phyloP scores from a whole-genome alignment of 129 eudicot genomes.

The Flaveria sonorensis region DNA sequence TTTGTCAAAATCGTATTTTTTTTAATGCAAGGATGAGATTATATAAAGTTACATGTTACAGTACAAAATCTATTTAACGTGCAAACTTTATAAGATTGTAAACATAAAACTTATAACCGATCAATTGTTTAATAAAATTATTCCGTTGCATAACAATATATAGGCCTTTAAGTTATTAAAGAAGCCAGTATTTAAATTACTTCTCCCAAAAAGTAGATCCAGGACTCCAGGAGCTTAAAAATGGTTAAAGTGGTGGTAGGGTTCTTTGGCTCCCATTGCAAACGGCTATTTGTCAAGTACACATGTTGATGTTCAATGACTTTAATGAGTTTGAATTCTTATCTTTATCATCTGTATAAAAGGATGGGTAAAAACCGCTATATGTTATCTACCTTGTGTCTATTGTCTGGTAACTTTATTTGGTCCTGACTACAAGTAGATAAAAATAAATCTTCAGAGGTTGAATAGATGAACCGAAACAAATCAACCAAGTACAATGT shows the following conservation, averaged over 20 bases:
- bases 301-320: neutral
- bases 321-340: neutral
- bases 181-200: constrained; percentile 13
- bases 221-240: constrained; percentile 26
- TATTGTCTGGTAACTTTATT: neutral
- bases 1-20: too few species aligned
- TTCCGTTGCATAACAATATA: neutral
- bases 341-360: neutral
- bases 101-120: neutral
- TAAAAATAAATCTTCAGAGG: neutral
- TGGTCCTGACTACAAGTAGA: neutral
- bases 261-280: constrained; percentile 33
- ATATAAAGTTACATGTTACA: too few species aligned
- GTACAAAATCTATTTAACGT: too few species aligned
- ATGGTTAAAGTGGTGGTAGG: constrained; percentile 14
- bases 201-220: constrained; percentile 25
- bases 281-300: constrained; percentile 33
- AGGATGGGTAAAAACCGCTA: neutral
- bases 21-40: too few species aligned
- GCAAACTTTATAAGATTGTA: neutral
- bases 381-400: neutral
- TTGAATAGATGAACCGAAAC: neutral
- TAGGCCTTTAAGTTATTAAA: neutral
- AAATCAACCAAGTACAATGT: neutral
- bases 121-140: neutral